A percentile compares a stretch with the other conserved stretches of the same genome.
These are phyloP conservation scores for Aspergillus aculeatinus DNA, from an alignment of 2,329 filamentous ascomycete genomes.

Conservation along the genomic window DNA sequence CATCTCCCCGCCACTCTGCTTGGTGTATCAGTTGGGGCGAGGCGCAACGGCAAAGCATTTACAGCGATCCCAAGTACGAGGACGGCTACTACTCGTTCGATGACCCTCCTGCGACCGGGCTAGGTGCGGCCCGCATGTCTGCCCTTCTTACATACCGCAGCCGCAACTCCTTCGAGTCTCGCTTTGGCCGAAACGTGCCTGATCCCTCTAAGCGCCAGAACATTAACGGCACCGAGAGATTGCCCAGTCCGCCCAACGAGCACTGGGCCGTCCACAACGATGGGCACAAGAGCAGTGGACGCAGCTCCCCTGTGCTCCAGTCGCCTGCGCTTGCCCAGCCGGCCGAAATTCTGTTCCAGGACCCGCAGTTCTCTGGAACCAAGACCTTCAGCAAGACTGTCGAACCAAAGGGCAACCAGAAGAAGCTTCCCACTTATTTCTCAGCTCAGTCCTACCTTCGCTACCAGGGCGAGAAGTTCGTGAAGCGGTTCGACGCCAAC, in stretches of 20 bases:
- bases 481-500: constrained; percentile 94
- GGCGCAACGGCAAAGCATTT: constrained; percentile 68
- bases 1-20: constrained; percentile 55
- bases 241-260: constrained; percentile 63
- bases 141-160: constrained; percentile 94
- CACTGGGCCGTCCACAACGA: constrained; percentile 84
- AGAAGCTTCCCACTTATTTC: constrained; percentile 76
- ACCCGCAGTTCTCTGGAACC: constrained; percentile 72
- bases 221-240: constrained; percentile 67
- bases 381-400: constrained; percentile 50
- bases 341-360: constrained; percentile 46
- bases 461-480: constrained; percentile 95
- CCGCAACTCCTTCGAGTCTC: constrained; percentile 92
- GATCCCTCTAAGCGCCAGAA: constrained; percentile 80
- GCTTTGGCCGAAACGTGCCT: constrained; percentile 90
- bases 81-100: constrained; percentile 90
- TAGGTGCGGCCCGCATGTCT: constrained; percentile 94
- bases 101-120: constrained; percentile 80
- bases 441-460: constrained; percentile 96
- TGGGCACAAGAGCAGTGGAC: constrained; percentile 61
- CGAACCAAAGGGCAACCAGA: constrained; percentile 36
- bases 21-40: constrained; percentile 63
- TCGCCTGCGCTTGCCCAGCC: neutral
- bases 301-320: constrained; percentile 28
- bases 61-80: constrained; percentile 96